Evolutionary conservation across 176 grass and related monocot species (phyloP).

Genomic region (barley (Hordeum vulgare)): MorexV3_pseudomolecules_assembly NC_058522.1:122349881-122350380

Average conservation of each 20-base stretch:
- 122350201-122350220: slow-evolving; percentile 25
- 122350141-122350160: slow-evolving; percentile 47
- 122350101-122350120: slow-evolving; percentile 79
- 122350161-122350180: slow-evolving; percentile 48
- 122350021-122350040: slow-evolving; percentile 70
- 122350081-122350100: slow-evolving; percentile 48
- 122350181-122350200: slow-evolving; percentile 12
- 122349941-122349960: no score
- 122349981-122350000: no score
- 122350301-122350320: not conserved
- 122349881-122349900: not conserved
- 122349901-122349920: not conserved
- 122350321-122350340: not conserved
- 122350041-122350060: slow-evolving; percentile 57
- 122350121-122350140: slow-evolving; percentile 71
- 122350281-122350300: not conserved
- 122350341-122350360: not conserved
- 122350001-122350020: not conserved
- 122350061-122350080: slow-evolving; percentile 60
- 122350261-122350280: not conserved
- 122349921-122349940: no score
- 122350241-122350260: not conserved
- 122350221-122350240: not conserved
- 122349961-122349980: no score
- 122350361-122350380: not conserved